These are phyloP conservation scores for Podochytrium sp. DNA, from an alignment of 192 early-diverging fungal genomes.

Conservation along the genomic window DNA sequence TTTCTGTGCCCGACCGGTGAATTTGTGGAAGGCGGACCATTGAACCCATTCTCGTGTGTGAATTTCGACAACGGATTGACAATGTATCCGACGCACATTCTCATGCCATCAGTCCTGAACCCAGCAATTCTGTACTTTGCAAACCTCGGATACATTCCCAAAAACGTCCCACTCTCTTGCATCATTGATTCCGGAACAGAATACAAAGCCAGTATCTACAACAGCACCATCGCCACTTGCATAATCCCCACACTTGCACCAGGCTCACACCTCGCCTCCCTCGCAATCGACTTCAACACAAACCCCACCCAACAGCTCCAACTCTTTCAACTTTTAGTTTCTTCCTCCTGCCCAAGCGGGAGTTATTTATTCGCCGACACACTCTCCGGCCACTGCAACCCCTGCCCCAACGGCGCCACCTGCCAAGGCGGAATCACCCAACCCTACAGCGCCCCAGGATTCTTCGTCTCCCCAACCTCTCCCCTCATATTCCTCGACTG, in stretches of 20 bases:
- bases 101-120: background rate
- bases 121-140: constrained; percentile 5
- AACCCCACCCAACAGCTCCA: background rate
- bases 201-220: background rate
- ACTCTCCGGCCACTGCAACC: background rate
- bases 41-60: background rate
- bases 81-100: background rate
- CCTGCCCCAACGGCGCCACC: constrained; percentile 3
- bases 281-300: background rate
- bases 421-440: background rate
- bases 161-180: background rate
- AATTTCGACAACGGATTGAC: background rate
- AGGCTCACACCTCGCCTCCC: background rate
- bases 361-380: constrained; percentile 8
- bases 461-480: background rate
- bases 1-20: constrained; percentile 9
- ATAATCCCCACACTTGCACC: background rate
- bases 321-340: background rate
- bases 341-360: background rate
- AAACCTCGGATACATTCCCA: background rate
- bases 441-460: background rate
- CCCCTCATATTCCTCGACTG: constrained; percentile 18
- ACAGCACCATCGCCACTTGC: background rate
- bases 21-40: background rate
- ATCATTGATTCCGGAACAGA: background rate